Percentiles rank a stretch among this genome's conserved stretches.
These are phyloP conservation scores for Cydonia oblonga DNA, from an alignment of 331 rosid genomes.

Conservation along the genomic window DNA sequence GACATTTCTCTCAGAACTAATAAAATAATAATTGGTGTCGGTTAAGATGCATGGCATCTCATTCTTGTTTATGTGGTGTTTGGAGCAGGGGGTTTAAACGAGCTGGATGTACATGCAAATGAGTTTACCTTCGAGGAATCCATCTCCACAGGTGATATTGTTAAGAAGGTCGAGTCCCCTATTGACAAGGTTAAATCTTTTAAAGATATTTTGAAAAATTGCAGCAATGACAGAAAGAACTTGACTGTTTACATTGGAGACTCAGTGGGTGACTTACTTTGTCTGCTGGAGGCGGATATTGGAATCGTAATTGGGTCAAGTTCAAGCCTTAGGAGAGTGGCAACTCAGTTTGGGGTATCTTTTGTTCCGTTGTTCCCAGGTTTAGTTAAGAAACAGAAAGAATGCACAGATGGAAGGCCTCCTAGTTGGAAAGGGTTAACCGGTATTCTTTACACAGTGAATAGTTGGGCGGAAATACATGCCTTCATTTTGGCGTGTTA, in stretches of 20 bases:
- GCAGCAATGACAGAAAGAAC: slow-evolving; percentile 38
- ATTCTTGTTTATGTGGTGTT: not conserved
- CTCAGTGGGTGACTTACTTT: slow-evolving; percentile 85
- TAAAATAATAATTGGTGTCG: too few relatives aligned
- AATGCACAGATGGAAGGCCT: slow-evolving; percentile 32
- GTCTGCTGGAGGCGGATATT: slow-evolving; percentile 89
- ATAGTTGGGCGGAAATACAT: slow-evolving; percentile 92
- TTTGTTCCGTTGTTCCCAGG: slow-evolving; percentile 72
- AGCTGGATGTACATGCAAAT: slow-evolving; percentile 67
- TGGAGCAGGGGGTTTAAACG: slow-evolving; percentile 57
- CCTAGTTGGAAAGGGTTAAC: slow-evolving; percentile 65
- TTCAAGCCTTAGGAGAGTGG: slow-evolving; percentile 76
- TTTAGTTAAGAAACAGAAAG: slow-evolving; percentile 70
- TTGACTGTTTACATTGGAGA: slow-evolving; percentile 76
- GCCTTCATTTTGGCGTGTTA: slow-evolving; percentile 88
- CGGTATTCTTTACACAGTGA: slow-evolving; percentile 79
- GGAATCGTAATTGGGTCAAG: slow-evolving; percentile 90
- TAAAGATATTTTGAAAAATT: slow-evolving; percentile 29
- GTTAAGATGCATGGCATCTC: too few relatives aligned
- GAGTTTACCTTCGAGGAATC: slow-evolving; percentile 67
- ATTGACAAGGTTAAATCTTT: slow-evolving; percentile 72
- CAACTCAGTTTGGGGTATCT: slow-evolving; percentile 62
- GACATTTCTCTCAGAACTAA: too few relatives aligned
- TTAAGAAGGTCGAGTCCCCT: slow-evolving; percentile 81
- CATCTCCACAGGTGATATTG: slow-evolving; percentile 71